These are phyloP conservation scores for Inga oerstediana DNA, from an alignment of 306 rosid species.

Conservation along the genomic window DNA sequence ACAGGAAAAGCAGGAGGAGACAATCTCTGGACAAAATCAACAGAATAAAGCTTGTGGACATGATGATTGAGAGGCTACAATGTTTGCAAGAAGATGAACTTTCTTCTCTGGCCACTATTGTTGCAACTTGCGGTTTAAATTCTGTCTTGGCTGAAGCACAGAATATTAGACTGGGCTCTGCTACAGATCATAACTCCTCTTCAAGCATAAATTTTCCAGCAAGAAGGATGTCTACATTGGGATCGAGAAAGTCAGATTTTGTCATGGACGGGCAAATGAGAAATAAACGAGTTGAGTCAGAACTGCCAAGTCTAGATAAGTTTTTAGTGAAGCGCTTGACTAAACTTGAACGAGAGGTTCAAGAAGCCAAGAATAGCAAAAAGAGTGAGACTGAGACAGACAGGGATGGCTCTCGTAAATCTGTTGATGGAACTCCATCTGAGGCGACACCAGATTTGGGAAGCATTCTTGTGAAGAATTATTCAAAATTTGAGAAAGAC, in stretches of 20 bases:
- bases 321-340: slow-evolving; percentile 81
- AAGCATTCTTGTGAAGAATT: slow-evolving; percentile 53
- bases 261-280: slow-evolving; percentile 44
- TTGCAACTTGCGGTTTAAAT: slow-evolving; percentile 88
- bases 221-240: slow-evolving; percentile 54
- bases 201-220: slow-evolving; percentile 36
- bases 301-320: slow-evolving; percentile 89
- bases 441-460: slow-evolving; percentile 56
- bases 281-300: slow-evolving; percentile 58
- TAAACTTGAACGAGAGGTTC: slow-evolving; percentile 84
- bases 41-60: slow-evolving; percentile 58
- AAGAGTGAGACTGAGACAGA: slow-evolving; percentile 46
- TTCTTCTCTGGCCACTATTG: slow-evolving; percentile 91
- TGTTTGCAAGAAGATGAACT: slow-evolving; percentile 84
- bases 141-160: slow-evolving; percentile 82
- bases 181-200: slow-evolving; percentile 44
- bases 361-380: slow-evolving; percentile 70
- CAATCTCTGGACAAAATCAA: slow-evolving; percentile 57
- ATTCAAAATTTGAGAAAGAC: slow-evolving; percentile 52
- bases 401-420: slow-evolving; percentile 34
- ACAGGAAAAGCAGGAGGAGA: slow-evolving; percentile 59
- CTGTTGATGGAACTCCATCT: slow-evolving; percentile 35
- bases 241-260: slow-evolving; percentile 41
- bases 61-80: slow-evolving; percentile 83
- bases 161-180: slow-evolving; percentile 53